These are phyloP conservation scores for Ceriops zippeliana DNA, from an alignment of 345 rosid genomes.

Conservation along the genomic window DNA sequence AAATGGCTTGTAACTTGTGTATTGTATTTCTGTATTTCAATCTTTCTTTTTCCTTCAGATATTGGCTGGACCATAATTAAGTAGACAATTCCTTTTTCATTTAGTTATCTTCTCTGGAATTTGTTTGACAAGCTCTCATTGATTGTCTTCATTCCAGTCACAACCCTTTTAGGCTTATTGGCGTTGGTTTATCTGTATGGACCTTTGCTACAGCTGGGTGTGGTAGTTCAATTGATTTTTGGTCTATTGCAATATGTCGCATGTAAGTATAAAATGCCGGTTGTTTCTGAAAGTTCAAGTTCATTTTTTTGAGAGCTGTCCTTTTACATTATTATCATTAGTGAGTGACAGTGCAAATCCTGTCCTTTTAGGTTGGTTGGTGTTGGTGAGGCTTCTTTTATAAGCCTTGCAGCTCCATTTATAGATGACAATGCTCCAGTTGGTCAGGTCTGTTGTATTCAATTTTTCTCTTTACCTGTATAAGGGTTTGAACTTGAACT, in stretches of 20 bases:
- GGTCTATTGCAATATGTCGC: constrained; percentile 27
- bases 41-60: too few species aligned
- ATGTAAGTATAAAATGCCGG: constrained; percentile 13
- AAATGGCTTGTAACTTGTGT: too few species aligned
- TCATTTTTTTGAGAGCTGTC: neutral
- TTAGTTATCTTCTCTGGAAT: neutral
- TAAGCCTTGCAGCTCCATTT: constrained; percentile 1
- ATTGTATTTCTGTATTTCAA: too few species aligned
- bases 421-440: constrained; percentile 1
- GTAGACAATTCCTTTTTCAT: neutral
- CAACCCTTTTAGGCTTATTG: constrained; percentile 27
- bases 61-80: too few species aligned
- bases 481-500: neutral
- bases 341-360: neutral
- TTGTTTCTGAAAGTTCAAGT: constrained; percentile 4
- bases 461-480: neutral
- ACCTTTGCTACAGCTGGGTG: constrained; percentile 28
- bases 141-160: constrained; percentile 2
- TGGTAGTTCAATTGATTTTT: constrained; percentile 24
- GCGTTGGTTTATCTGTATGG: constrained; percentile 31
- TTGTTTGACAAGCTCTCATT: constrained; percentile 1
- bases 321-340: neutral
- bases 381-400: constrained; percentile 1
- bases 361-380: constrained; percentile 2
- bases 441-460: neutral